Conservation (phyloP, 169 alveolate genomes). For the Prorocentrum cordatum region DNA sequence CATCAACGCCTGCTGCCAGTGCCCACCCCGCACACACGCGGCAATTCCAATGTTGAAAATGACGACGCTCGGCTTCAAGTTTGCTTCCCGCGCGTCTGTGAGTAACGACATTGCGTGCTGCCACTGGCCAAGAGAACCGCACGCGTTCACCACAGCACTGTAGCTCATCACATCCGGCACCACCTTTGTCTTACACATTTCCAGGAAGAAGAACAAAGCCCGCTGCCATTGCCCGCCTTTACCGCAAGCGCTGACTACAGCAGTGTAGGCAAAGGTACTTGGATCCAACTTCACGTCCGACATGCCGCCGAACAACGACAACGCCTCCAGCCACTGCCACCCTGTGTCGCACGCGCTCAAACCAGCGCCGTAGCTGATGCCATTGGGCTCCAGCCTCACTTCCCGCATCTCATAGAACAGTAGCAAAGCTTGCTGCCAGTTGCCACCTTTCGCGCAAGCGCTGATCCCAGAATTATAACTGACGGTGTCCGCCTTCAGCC, state of each 20-base stretch:
- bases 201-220: not conserved
- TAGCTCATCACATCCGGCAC: not conserved
- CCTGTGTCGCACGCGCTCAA: no score
- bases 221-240: not conserved
- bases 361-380: no score
- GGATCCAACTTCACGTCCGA: no score
- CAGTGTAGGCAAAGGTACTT: not conserved
- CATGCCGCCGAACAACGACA: no score
- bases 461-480: no score
- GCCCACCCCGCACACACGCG: not conserved
- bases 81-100: not conserved
- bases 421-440: no score
- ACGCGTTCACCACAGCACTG: not conserved
- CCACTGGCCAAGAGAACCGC: not conserved
- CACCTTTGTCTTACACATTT: not conserved
- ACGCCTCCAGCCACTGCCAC: no score
- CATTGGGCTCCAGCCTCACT: no score
- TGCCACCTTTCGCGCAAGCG: no score
- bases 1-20: not conserved
- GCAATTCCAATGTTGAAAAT: not conserved
- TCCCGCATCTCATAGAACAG: no score
- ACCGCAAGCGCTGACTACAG: not conserved
- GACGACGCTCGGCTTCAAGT: not conserved
- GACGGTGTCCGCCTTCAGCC: no score
- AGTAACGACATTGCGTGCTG: not conserved